Evolutionary conservation across 2,329 filamentous ascomycete species (phyloP), one percentile per base, ranked within the genome.

Genomic region (Cercospora janseana): DNA sequence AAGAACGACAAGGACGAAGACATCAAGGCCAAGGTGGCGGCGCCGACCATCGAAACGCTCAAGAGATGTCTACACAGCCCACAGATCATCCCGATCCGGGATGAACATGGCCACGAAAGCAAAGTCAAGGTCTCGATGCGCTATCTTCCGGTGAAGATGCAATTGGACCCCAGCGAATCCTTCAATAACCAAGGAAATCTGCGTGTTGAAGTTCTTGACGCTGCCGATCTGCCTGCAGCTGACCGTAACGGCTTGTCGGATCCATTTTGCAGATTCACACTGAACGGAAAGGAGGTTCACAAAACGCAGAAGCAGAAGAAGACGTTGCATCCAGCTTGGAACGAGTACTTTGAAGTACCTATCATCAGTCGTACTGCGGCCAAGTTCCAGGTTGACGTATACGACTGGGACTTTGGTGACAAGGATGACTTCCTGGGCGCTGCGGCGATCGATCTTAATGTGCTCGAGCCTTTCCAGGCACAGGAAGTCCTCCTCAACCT

Each of bases 171-270:
- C 0, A 89, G 85, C 63, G 93, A 98, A 72, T 96, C 90, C 65
- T 95, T 98, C 77, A 97, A 96, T 80, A 98, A 98, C 72, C 95
- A 95, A 82, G 93, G 93, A 52, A 91, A 84, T 51, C 83, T 98
- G 16, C 87, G 91, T 15, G 88, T 98, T n/a, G 90, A 97, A 63
- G 80, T 98, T 13, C 75, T 97, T 28, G 90, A 95, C 68, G 93
- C 85, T 13, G 75, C 81, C 6, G 85, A 95, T 52, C 80, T 98
- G n/a, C 93, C 93, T 6, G 85, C 93, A 1, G 92, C 92, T 21
- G 93, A 98, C 65, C 85, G 90, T 26, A 98, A 98, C 66, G 93
- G 93, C 60, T 97, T 87, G 79, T 96, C 90, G 63, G 93, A 98
- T 65, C 93, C 93, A 4, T 98, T 92, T 75, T 94, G 88, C 79